Evolutionary conservation across 2,329 filamentous ascomycete species (phyloP), one percentile per base, ranked within the genome.

Genomic region (Pseudogymnoascus sp.): DNA sequence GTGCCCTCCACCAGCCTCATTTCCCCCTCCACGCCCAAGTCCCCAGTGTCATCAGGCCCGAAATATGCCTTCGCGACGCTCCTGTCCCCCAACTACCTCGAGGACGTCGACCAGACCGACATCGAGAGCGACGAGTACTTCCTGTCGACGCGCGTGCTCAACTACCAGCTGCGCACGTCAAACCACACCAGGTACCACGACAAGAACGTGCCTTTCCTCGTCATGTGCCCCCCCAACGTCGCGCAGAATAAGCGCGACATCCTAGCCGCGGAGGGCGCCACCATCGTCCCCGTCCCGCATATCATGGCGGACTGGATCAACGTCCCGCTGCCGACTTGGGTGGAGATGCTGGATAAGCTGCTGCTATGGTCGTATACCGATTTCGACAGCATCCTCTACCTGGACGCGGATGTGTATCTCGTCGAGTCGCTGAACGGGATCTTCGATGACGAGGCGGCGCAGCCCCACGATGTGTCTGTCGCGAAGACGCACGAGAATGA

Each of bases 351-450:
- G 59, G 69, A 67, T n/a, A 74, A 74, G 63, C 66, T 75, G 2
- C 68, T 69, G 13, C 59, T 74, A 12, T 71, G 71, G 39, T 63
- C 71, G 57, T 64, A 71, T 61, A 69, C 65, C 13, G 60, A 72
- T 26, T 75, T 69, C 63, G 65, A 70, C 13, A 67, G 67, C 12
- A 62, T 74, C n/a, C 66, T 73, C 7, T 74, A 71, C 62, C 61
- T 74, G 28, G 72, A 75, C 58, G 66, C 69, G 19, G 73, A 75
- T 58, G 71, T 67, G 9, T 58, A 71, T 8, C 62, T 74, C 12
- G 66, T 65, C 5, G 61, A 63, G 8, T 67, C 63, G 1, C 61
- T 74, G 26, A 71, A 74, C 48, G 63, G 61, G 5, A 70, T 74
- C 15, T 74, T 75, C 61, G 62, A 66, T 7, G 71, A 73, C 18